Conservation (phyloP, 2,329 filamentous ascomycete species). For the Aspergillus awamori region DNA sequence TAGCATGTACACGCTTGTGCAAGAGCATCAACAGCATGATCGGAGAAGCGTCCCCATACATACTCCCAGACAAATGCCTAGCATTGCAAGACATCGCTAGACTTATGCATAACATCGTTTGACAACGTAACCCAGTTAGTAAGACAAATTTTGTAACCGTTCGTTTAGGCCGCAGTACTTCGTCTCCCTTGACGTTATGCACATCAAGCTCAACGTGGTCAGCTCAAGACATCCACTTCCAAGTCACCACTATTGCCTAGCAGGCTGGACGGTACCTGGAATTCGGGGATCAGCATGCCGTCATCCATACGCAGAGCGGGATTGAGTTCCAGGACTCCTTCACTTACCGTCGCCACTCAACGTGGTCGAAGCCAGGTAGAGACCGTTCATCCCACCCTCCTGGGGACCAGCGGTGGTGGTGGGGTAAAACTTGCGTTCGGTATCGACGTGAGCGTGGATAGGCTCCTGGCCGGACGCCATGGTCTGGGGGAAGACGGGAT, state of each 20-base stretch:
- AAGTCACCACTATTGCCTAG: conserved; percentile 53
- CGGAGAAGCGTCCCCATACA: not conserved
- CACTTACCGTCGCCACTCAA: conserved; percentile 50
- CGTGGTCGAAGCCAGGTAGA: conserved; percentile 52
- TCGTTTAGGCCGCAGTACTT: not conserved
- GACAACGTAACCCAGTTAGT: conserved; percentile 5
- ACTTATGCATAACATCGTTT: conserved; percentile 10
- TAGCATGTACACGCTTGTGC: conserved; percentile 1
- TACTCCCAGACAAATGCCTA: not conserved
- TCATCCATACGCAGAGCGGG: not conserved
- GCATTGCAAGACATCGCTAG: not conserved
- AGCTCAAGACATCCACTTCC: conserved; percentile 58
- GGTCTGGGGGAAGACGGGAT: conserved; percentile 65
- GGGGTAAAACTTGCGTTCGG: conserved; percentile 57
- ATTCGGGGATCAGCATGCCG: conserved; percentile 33
- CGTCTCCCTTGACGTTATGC: conserved; percentile 66
- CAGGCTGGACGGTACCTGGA: conserved; percentile 58
- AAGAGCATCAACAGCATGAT: conserved; percentile 1
- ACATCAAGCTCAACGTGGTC: conserved; percentile 70
- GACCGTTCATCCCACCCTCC: conserved; percentile 50
- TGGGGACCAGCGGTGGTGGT: conserved; percentile 46
- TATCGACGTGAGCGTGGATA: conserved; percentile 67
- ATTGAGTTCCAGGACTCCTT: not conserved
- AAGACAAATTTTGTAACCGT: not conserved
- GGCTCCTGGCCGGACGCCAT: conserved; percentile 69